Conservation (phyloP, 2,329 filamentous ascomycete species). For the Pyrenophora graminea region DNA sequence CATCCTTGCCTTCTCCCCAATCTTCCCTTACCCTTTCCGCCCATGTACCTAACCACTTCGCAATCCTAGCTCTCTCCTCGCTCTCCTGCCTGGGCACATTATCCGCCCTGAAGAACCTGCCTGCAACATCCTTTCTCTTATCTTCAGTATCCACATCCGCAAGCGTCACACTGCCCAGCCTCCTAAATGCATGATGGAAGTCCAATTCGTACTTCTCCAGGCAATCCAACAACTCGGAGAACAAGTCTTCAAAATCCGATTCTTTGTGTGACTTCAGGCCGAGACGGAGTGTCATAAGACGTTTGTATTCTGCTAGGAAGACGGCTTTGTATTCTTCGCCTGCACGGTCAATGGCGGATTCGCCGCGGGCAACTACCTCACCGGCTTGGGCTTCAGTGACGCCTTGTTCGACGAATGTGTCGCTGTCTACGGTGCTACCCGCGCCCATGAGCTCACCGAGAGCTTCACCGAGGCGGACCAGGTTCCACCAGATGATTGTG, state of each 20-base stretch:
- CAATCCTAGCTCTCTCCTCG: slow-evolving; percentile 68
- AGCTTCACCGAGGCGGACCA: slow-evolving; percentile 86
- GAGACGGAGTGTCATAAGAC: slow-evolving; percentile 77
- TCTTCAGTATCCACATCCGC: slow-evolving; percentile 68
- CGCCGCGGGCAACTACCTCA: slow-evolving; percentile 76
- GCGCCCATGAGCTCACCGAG: slow-evolving; percentile 86
- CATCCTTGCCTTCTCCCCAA: slow-evolving; percentile 66
- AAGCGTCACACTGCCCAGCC: slow-evolving; percentile 68
- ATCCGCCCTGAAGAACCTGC: slow-evolving; percentile 79
- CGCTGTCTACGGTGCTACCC: slow-evolving; percentile 71
- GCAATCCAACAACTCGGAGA: slow-evolving; percentile 79
- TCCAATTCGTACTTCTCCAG: slow-evolving; percentile 84
- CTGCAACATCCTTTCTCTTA: slow-evolving; percentile 65
- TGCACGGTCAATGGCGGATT: slow-evolving; percentile 76
- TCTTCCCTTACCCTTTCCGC: slow-evolving; percentile 72
- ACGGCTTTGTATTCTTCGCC: slow-evolving; percentile 88
- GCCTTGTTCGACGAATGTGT: slow-evolving; percentile 72
- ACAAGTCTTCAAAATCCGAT: slow-evolving; percentile 77
- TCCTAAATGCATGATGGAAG: slow-evolving; percentile 92
- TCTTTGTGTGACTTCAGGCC: slow-evolving; percentile 73
- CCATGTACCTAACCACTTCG: slow-evolving; percentile 83
- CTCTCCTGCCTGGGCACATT: slow-evolving; percentile 59
- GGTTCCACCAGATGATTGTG: slow-evolving; percentile 97
- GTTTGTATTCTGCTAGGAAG: slow-evolving; percentile 88
- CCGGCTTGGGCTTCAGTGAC: slow-evolving; percentile 70